Evolutionary conservation across 1,284 basidiomycete species (phyloP).

Genomic region (Porodaedalea pini): DNA sequence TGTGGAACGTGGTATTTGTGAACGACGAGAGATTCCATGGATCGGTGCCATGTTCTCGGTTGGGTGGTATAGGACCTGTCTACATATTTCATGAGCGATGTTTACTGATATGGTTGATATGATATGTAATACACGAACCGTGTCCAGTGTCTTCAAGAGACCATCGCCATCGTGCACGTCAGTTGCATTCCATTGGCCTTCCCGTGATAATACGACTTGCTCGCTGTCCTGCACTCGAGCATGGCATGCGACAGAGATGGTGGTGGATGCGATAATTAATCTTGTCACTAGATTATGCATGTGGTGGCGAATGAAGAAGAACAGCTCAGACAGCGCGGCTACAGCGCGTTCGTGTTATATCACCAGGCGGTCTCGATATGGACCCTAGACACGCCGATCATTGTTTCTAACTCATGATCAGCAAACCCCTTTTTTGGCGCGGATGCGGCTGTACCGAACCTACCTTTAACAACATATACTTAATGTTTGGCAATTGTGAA

Average conservation of each 20-base stretch:
- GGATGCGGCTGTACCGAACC: too few relatives aligned
- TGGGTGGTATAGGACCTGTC: conserved; percentile 10
- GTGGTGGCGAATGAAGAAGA: background rate
- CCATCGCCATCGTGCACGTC: background rate
- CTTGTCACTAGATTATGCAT: background rate
- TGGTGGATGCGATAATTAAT: background rate
- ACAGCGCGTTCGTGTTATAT: too few relatives aligned
- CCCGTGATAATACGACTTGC: background rate
- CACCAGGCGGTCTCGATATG: too few relatives aligned
- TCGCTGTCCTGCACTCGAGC: background rate
- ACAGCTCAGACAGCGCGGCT: too few relatives aligned
- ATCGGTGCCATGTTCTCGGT: conserved; percentile 2
- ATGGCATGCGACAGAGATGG: background rate
- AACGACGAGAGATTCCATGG: conserved; percentile 14
- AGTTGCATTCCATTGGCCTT: background rate
- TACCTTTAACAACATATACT: too few relatives aligned
- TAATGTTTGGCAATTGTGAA: too few relatives aligned
- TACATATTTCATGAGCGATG: background rate
- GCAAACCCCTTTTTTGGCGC: too few relatives aligned
- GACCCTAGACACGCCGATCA: too few relatives aligned
- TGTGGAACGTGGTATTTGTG: conserved; percentile 43
- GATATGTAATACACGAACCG: too few relatives aligned
- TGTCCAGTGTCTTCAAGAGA: background rate
- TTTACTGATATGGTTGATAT: background rate
- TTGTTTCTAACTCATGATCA: too few relatives aligned